Evolutionary conservation across 306 rosid species (phyloP), one percentile per base, ranked within the genome.

Genomic region (Quercus berberidifolia): DNA sequence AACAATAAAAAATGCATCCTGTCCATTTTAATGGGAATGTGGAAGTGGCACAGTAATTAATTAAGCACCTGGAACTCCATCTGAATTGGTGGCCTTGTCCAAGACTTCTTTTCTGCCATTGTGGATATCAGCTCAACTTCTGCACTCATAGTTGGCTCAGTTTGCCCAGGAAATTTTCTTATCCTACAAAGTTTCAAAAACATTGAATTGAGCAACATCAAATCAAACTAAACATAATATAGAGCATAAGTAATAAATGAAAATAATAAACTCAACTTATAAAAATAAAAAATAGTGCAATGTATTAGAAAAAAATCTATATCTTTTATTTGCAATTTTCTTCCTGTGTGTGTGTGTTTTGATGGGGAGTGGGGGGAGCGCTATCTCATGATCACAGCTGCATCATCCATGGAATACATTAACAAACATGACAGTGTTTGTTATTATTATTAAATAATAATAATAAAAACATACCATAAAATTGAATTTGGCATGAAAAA

Each of bases 61-160:
- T 49, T 81, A 75, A 80, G 84, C 71, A 96, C 97, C 99, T 96
- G 99, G 79, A 93, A 93, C 82, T 96, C 99, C 99, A 96, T 93
- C 91, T 93, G 98, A 85, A 96, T 96, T 71, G 98, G 98, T 14
- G 98, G 99, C 77, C 94, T 89, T 55, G 98, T 96, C 96, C 94
- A 90, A 68, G 98, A 89, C 74, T 96, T 96, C 89, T 93, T 96
- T 82, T 96, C 98, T 41, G 93, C 78, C 82, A 96, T 93, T 1
- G 98, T 93, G 59, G 99, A 96, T 87, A 96, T 93, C 85, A 96
- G 93, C 92, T 96, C 99, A 76, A 96, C 87, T 85, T 96, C 99
- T 81, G 99, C 99, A 78, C 99, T 96, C 92, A 96, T 83, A 38
- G 99, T 96, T 76, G 99, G 94, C 83, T 91, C 97, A 10, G 99